phyloP scores from a whole-genome alignment of 768 basidiomycete genomes.

The Leccinellum rugosiceps region DNA sequence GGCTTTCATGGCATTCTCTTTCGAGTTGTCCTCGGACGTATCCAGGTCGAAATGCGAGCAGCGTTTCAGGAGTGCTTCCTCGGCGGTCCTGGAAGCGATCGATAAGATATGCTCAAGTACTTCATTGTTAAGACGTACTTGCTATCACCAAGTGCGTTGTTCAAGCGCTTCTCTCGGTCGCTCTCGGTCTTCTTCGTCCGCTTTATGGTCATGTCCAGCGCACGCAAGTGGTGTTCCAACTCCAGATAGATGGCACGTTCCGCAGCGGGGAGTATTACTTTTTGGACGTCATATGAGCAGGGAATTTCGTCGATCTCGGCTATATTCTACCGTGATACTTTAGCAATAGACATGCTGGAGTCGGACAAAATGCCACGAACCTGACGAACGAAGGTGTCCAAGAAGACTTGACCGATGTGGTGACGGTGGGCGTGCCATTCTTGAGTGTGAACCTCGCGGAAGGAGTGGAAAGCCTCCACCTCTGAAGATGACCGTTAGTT shows the following conservation, averaged over 20 bases:
- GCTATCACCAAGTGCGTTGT: slow-evolving; percentile 85
- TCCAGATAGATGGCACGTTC: slow-evolving; percentile 95
- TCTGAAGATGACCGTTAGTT: slow-evolving; percentile 41
- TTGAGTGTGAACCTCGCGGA: slow-evolving; percentile 87
- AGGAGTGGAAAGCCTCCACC: slow-evolving; percentile 93
- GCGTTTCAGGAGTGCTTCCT: slow-evolving; percentile 91
- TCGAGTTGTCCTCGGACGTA: slow-evolving; percentile 44
- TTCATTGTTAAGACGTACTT: slow-evolving; percentile 42
- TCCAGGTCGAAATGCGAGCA: slow-evolving; percentile 94
- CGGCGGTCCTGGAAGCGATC: slow-evolving; percentile 59
- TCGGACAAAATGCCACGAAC: slow-evolving; percentile 36
- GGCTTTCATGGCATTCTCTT: slow-evolving; percentile 80
- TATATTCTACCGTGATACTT: slow-evolving; percentile 58
- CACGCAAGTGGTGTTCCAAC: slow-evolving; percentile 87
- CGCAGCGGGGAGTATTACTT: slow-evolving; percentile 80
- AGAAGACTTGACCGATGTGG: slow-evolving; percentile 74
- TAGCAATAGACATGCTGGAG: slow-evolving; percentile 7
- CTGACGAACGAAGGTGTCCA: slow-evolving; percentile 82
- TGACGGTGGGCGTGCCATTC: slow-evolving; percentile 93
- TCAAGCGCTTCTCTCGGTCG: slow-evolving; percentile 86
- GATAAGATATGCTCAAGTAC: background rate
- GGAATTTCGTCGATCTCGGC: slow-evolving; percentile 97
- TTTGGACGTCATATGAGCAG: slow-evolving; percentile 59
- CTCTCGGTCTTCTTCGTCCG: slow-evolving; percentile 66
- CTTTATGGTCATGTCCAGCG: slow-evolving; percentile 79